Evolutionary conservation across 2,329 filamentous ascomycete genomes (phyloP).

Genomic region (Colletotrichum sp.): DNA sequence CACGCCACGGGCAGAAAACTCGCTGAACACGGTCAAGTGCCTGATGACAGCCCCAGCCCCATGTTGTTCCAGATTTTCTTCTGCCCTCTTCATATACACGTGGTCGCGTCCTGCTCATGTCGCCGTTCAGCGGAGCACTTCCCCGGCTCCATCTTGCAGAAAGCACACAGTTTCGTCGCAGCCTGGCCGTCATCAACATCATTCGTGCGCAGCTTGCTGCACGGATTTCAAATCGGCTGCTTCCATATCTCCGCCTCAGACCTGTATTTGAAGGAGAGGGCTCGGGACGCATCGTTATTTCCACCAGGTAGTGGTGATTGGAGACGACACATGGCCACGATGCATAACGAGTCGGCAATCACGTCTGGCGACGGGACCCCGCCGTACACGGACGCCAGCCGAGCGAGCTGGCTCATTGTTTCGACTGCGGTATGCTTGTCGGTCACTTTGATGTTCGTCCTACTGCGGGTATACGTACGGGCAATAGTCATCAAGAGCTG

Average conservation of each 20-base stretch:
- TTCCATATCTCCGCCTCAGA: rapidly evolving
- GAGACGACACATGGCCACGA: not conserved
- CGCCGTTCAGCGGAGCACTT: not conserved
- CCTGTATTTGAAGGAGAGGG: not conserved
- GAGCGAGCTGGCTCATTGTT: not conserved
- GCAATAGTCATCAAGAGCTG: slow-evolving; percentile 5
- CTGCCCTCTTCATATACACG: not conserved
- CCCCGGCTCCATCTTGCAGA: not conserved
- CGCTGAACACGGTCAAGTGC: not conserved
- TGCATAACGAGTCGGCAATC: not conserved
- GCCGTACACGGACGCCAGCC: not conserved
- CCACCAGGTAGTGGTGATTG: not conserved
- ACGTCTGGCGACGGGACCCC: not conserved
- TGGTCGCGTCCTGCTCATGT: not conserved
- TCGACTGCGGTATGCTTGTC: not conserved
- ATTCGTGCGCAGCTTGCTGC: not conserved
- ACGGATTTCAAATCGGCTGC: not conserved
- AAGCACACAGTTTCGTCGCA: not conserved
- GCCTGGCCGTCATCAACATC: not conserved
- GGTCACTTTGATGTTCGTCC: not conserved
- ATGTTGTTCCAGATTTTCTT: not conserved
- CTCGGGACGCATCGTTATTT: not conserved
- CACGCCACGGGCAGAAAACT: not conserved
- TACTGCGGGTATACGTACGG: not conserved
- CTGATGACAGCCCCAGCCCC: not conserved